Evolutionary conservation across 2,329 filamentous ascomycete species (phyloP), one percentile per base, ranked within the genome.

Genomic region (Arthrobotrys conoides): DNA sequence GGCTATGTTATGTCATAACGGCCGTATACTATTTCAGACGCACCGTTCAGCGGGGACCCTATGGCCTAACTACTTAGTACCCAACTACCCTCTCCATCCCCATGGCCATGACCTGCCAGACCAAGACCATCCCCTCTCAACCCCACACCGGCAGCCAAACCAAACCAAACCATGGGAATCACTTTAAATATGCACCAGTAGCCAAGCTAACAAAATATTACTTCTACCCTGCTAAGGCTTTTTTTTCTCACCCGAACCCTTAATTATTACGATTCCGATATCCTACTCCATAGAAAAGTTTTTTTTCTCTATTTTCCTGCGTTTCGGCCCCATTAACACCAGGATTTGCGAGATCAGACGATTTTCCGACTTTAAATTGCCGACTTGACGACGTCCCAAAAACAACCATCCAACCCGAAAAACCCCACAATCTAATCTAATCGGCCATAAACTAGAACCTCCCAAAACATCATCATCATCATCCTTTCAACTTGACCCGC

Each of bases 1-100:
- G 68, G 36, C 68, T 59, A 71, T 70, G 63, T 67, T 71, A 78
- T 78, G 71, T 68, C 75, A 78, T 71, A 69, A 68, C 49, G 33
- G 38, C 33, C 55, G 51, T 65, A 6, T 6, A 30, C 27, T 30
- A 55, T 51, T 24, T 36, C 27, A 55, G 51, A 55, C 27, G 57
- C 57, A 61, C 57, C 22, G 33, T 61, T 61, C 57, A 44, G 55
- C 55, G 75, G 67, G 68, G 68, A 72, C 75, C 67, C 67, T 67
- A 36, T 49, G 38, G 14, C 46, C 41, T 69, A n/a, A n/a, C n/a
- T 30, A 30, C 27, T 3, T 30, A 30, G 18, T 41, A n/a, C n/a
- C n/a, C n/a, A n/a, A n/a, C n/a, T n/a, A n/a, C n/a, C n/a, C n/a
- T n/a, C n/a, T n/a, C n/a, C n/a, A n/a, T n/a, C n/a, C n/a, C n/a